A percentile compares a stretch with the other conserved stretches of the same genome.
Conservation (phyloP, 495 filamentous ascomycete genomes). For the Thermochaetoides thermophila region DNA sequence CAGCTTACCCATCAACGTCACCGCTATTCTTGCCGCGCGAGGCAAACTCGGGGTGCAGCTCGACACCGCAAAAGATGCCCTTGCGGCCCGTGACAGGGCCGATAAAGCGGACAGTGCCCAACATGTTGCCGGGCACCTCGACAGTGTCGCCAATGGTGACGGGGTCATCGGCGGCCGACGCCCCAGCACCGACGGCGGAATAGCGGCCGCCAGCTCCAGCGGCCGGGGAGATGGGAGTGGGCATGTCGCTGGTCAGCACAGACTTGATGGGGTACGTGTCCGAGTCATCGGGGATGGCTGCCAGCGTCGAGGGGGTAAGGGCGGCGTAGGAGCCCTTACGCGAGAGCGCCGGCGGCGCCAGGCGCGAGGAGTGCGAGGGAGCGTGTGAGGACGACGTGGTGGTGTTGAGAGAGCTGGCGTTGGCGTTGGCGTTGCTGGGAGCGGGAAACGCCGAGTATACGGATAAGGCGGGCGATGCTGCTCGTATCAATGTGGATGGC, state of each 20-base stretch:
- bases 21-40: constrained; percentile 85
- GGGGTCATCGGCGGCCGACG: constrained; percentile 15
- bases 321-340: constrained; percentile 53
- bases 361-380: constrained; percentile 24
- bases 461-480: too few relatives aligned
- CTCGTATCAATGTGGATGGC: too few relatives aligned
- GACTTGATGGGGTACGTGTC: constrained; percentile 40
- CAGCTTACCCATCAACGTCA: constrained; percentile 84
- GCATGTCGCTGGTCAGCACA: constrained; percentile 32
- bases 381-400: too few relatives aligned
- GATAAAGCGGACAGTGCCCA: constrained; percentile 78
- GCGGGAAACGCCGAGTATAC: too few relatives aligned
- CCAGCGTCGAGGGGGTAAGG: constrained; percentile 44
- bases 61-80: constrained; percentile 87
- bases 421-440: not conserved
- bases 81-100: constrained; percentile 79
- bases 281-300: constrained; percentile 45
- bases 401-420: not conserved
- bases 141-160: constrained; percentile 76
- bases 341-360: constrained; percentile 33
- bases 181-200: too few relatives aligned
- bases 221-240: constrained; percentile 15
- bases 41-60: constrained; percentile 69
- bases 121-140: constrained; percentile 90
- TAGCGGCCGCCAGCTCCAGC: constrained; percentile 15